Base-by-base conservation (phyloP, 148 eudicot species). In the Rhododendron ferrugineum region DNA sequence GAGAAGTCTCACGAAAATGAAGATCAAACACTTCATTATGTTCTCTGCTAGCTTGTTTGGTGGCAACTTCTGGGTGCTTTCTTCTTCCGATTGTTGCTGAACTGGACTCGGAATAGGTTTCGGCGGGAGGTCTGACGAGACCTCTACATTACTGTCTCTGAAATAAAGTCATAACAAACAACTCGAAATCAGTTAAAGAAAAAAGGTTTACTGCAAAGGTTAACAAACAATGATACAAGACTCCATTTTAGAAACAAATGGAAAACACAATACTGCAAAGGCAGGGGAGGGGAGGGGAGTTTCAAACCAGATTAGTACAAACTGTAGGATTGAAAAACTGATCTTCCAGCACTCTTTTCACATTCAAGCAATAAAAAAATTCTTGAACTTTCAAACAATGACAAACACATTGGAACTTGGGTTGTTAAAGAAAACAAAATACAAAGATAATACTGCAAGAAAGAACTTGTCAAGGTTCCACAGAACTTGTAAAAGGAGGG, bases 31-130 rank as follows among this genome's bases (percentile, higher is more conserved):
- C 88, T 97, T 97, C 92, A 94, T 90, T 79, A 97, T 95, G 91
- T 89, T 91, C 89, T 97, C 99, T 0, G 98, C 93, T 70, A 97
- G 86, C 91, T 94, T 95, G 91, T 97, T 95, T 60, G 99, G 94
- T 58, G 93, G 82, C 90, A 89, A 87, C 68, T 91, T 93, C 0
- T 49, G 90, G 22, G 89, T 93, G 91, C 14, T 91, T 56, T 88
- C 95, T 81, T 88, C 91, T 32, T 88, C 91, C 54, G 86, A 70
- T 11, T 30, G 20, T 4, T 30, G 11, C 34, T 90, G 91, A 13
- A 82, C 16, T 82, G 88, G 88, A 20, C 85, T 91, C 9, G 87
- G 66, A 40, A 83, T 5, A 14, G 50, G 58, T 85, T 89, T 92
- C 46, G 87, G 79, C 18, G 90, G 89, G 14, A 50, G 79, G 7